A percentile compares a stretch with the other conserved stretches of the same genome.
Evolutionary conservation across 768 basidiomycete genomes (phyloP).

Genomic region (Butyriboletus loyo): DNA sequence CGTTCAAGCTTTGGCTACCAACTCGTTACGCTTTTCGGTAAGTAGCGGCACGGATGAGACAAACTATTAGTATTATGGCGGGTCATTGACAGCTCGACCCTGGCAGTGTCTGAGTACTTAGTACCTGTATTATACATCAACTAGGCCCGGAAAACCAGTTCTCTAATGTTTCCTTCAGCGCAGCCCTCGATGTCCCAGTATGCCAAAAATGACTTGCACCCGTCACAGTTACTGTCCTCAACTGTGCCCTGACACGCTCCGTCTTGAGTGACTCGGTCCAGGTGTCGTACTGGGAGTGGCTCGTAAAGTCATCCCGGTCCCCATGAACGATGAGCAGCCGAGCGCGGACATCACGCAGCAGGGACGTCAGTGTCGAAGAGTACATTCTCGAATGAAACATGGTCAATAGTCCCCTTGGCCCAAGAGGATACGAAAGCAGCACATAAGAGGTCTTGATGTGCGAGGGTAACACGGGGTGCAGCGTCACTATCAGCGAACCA

Average conservation of each 20-base stretch:
- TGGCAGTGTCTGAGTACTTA: slow-evolving; percentile 4
- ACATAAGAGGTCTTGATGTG: slow-evolving; percentile 60
- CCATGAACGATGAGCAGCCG: slow-evolving; percentile 67
- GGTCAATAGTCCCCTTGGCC: slow-evolving; percentile 64
- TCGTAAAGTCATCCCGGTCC: slow-evolving; percentile 70
- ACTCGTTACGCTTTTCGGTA: slow-evolving; percentile 18
- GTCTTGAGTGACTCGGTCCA: slow-evolving; percentile 48
- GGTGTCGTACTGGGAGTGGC: slow-evolving; percentile 45
- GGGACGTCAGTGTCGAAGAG: slow-evolving; percentile 43
- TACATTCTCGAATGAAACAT: slow-evolving; percentile 62
- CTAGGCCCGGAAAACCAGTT: slow-evolving; percentile 17
- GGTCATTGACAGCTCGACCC: slow-evolving; percentile 1
- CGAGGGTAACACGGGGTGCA: slow-evolving; percentile 52
- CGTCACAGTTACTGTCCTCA: slow-evolving; percentile 38
- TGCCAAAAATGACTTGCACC: slow-evolving; percentile 70
- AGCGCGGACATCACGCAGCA: slow-evolving; percentile 44
- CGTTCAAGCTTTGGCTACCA: slow-evolving; percentile 4
- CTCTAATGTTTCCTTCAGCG: slow-evolving; percentile 19
- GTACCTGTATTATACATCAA: not conserved
- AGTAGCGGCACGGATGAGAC: not conserved
- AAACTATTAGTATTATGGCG: not conserved
- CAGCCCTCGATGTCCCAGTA: slow-evolving; percentile 28
- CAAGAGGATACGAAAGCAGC: slow-evolving; percentile 74
- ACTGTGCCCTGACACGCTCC: slow-evolving; percentile 22
- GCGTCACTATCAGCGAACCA: slow-evolving; percentile 69